phyloP scores from a whole-genome alignment of 1,139 yeast species.

The Yamadazyma aaseri region DNA sequence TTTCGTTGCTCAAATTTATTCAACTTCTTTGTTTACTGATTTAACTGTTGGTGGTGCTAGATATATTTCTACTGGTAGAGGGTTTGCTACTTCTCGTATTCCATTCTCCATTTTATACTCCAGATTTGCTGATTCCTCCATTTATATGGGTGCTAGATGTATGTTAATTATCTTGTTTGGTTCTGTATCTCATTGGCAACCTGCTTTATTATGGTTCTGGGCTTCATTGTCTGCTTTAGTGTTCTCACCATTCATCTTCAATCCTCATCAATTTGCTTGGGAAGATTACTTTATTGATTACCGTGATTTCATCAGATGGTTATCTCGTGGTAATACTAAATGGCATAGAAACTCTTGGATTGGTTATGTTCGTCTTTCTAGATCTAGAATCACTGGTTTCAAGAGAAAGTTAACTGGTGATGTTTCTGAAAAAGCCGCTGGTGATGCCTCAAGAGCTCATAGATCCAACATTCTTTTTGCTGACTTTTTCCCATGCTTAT shows the following conservation, averaged over 20 bases:
- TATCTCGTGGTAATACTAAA: slow-evolving; percentile 96
- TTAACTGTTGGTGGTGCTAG: slow-evolving; percentile 99
- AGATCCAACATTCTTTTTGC: slow-evolving; percentile 83
- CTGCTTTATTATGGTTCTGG: slow-evolving; percentile 98
- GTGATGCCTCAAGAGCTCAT: slow-evolving; percentile 94
- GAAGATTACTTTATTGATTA: slow-evolving; percentile 98
- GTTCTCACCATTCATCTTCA: slow-evolving; percentile 91
- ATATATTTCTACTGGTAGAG: slow-evolving; percentile 98
- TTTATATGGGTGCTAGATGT: slow-evolving; percentile 93
- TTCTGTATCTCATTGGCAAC: slow-evolving; percentile 94
- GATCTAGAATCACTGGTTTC: slow-evolving; percentile 98
- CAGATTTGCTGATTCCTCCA: slow-evolving; percentile 95
- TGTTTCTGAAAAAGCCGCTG: slow-evolving; percentile 88
- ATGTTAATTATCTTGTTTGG: slow-evolving; percentile 88
- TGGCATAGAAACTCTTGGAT: slow-evolving; percentile 99
- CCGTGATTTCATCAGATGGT: slow-evolving; percentile 98
- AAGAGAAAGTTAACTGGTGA: slow-evolving; percentile 89
- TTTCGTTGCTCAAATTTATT: slow-evolving; percentile 96
- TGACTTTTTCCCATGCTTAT: slow-evolving; percentile 78
- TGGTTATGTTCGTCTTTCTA: slow-evolving; percentile 90
- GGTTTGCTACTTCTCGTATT: slow-evolving; percentile 97
- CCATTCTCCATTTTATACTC: slow-evolving; percentile 95
- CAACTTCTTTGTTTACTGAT: slow-evolving; percentile 87
- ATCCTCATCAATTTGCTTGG: slow-evolving; percentile 99
- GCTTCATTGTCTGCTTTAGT: slow-evolving; percentile 87